Conservation (phyloP, 1,284 basidiomycete genomes). For the Cutaneotrichosporon dermatis region DNA sequence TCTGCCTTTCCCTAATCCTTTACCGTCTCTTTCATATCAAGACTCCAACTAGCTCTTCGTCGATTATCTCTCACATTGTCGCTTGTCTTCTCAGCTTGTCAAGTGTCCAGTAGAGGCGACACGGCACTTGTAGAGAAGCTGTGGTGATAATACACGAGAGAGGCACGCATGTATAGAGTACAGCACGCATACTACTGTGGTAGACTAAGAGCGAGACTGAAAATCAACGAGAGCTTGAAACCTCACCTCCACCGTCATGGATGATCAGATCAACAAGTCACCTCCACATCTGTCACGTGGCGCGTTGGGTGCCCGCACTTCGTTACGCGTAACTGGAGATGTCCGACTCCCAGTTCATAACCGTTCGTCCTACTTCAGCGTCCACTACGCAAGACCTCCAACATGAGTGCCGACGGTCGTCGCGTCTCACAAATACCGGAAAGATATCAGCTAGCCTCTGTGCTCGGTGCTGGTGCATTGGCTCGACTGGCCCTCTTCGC, state of each 20-base stretch:
- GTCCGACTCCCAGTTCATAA: neutral
- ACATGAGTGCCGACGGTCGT: neutral
- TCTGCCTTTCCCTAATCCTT: slow-evolving; percentile 2
- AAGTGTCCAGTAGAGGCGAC: neutral
- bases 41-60: neutral
- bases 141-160: too few relatives aligned
- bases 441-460: neutral
- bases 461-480: slow-evolving; percentile 9
- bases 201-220: too few relatives aligned
- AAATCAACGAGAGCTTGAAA: too few relatives aligned
- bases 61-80: neutral
- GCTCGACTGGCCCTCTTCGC: slow-evolving; percentile 32
- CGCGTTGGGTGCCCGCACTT: too few relatives aligned
- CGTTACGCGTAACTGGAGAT: too few relatives aligned
- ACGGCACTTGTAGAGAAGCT: neutral
- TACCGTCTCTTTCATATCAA: neutral
- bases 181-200: too few relatives aligned
- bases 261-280: too few relatives aligned
- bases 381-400: neutral
- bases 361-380: too few relatives aligned
- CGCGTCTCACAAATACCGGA: neutral
- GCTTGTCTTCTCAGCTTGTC: slow-evolving; percentile 1
- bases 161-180: slow-evolving; percentile 1
- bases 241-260: too few relatives aligned
- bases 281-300: too few relatives aligned